Evolutionary conservation across 2,329 filamentous ascomycete species (phyloP).

Genomic region (Phyllosticta citribraziliensis): DNA sequence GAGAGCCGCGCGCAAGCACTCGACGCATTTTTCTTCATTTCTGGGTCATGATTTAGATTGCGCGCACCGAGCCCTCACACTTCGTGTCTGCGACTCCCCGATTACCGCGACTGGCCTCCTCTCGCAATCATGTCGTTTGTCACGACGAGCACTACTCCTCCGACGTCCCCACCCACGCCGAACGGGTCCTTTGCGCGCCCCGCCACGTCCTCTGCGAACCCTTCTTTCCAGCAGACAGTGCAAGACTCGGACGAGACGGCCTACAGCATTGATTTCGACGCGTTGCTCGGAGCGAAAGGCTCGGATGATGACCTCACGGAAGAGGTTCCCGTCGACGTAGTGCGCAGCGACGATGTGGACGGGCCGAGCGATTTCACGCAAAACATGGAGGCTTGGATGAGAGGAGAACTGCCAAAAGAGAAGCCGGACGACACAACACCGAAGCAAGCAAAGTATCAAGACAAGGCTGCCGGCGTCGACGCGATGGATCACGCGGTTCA

Average conservation of each 20-base stretch:
- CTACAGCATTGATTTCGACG: slow-evolving; percentile 31
- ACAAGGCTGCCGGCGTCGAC: slow-evolving; percentile 1
- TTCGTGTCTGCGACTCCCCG: not conserved
- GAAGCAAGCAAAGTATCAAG: slow-evolving; percentile 10
- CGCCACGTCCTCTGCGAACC: not conserved
- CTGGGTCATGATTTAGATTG: not conserved
- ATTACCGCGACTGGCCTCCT: not conserved
- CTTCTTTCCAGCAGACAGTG: not conserved
- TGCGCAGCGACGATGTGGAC: slow-evolving; percentile 31
- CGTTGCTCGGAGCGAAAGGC: slow-evolving; percentile 21
- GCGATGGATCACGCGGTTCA: not conserved
- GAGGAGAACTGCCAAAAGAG: slow-evolving; percentile 19
- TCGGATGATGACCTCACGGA: slow-evolving; percentile 24
- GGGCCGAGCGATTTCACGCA: slow-evolving; percentile 33
- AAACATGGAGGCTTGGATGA: slow-evolving; percentile 36
- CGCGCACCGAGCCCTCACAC: not conserved
- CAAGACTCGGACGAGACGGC: slow-evolving; percentile 3
- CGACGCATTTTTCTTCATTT: not conserved
- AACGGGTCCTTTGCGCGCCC: not conserved
- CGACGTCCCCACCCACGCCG: not conserved
- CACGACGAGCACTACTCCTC: not conserved
- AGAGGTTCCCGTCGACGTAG: slow-evolving; percentile 24
- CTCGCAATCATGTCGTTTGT: not conserved
- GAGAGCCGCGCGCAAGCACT: not conserved
- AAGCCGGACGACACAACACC: slow-evolving; percentile 14